A percentile compares a stretch with the other conserved stretches of the same genome.
These are phyloP conservation scores for Globisporangium nodosum DNA, from an alignment of 352 stramenopile species.

Conservation along the genomic window DNA sequence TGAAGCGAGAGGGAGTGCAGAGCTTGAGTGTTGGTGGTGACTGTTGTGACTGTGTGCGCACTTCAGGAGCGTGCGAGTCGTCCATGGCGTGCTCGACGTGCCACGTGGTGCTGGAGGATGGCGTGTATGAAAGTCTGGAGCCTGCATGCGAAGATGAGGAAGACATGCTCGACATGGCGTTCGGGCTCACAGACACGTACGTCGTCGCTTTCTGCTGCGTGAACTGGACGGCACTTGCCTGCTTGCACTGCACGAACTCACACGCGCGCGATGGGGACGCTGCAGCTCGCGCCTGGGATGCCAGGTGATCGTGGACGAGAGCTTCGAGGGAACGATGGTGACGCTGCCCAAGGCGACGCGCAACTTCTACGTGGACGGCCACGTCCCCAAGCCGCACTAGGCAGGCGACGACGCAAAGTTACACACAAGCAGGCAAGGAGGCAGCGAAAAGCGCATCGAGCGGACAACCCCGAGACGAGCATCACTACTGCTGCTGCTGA, in stretches of 20 bases:
- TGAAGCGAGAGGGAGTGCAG: neutral
- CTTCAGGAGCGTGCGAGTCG: slow-evolving; percentile 85
- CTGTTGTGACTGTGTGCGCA: slow-evolving; percentile 26
- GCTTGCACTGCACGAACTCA: neutral
- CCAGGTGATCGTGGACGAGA: slow-evolving; percentile 87
- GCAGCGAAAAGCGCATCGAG: neutral
- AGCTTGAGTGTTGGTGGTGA: neutral
- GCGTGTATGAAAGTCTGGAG: slow-evolving; percentile 90
- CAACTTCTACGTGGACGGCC: slow-evolving; percentile 99
- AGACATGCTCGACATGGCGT: slow-evolving; percentile 99
- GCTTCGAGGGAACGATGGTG: slow-evolving; percentile 89
- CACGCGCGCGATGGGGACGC: neutral
- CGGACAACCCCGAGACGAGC: neutral
- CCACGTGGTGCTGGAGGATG: slow-evolving; percentile 94
- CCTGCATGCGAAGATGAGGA: slow-evolving; percentile 96
- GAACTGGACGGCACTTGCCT: neutral
- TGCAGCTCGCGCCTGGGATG: slow-evolving; percentile 87
- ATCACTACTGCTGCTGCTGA: no score
- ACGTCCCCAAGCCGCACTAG: slow-evolving; percentile 96
- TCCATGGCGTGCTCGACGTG: slow-evolving; percentile 98
- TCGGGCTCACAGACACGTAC: slow-evolving; percentile 94
- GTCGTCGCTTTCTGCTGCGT: slow-evolving; percentile 1
- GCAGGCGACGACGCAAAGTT: neutral
- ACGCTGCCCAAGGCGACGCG: slow-evolving; percentile 93
- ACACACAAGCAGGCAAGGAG: neutral